These are phyloP conservation scores for Effrenium voratum DNA, from an alignment of 73 alveolate genomes.

Conservation along the genomic window DNA sequence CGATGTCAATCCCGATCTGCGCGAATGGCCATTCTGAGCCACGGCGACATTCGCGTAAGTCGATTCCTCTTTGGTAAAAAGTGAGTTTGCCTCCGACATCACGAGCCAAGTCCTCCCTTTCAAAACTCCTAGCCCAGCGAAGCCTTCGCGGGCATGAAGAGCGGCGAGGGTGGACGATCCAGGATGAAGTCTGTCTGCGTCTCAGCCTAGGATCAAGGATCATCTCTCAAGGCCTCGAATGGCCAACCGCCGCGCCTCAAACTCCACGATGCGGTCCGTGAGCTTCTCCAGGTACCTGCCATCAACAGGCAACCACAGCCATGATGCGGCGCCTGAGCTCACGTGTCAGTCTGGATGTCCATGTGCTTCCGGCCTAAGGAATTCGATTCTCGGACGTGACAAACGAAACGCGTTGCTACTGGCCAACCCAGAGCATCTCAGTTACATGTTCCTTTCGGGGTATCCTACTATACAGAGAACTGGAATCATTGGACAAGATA, in stretches of 20 bases:
- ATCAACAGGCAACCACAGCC: background rate
- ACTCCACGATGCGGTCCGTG: slow-evolving; percentile 95
- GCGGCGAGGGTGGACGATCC: slow-evolving; percentile 98
- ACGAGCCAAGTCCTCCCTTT: background rate
- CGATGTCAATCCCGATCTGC: slow-evolving; percentile 95
- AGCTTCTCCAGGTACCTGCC: slow-evolving; percentile 94
- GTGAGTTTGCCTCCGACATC: background rate
- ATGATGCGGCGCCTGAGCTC: too few species aligned
- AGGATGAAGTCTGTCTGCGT: slow-evolving; percentile 97
- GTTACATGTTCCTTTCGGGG: too few species aligned
- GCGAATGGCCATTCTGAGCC: background rate
- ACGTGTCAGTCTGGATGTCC: slow-evolving; percentile 97
- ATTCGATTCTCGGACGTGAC: too few species aligned
- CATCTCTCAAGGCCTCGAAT: background rate
- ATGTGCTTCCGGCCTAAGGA: slow-evolving; percentile 96
- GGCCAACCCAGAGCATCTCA: too few species aligned
- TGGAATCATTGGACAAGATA: too few species aligned
- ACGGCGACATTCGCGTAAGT: background rate
- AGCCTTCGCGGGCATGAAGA: slow-evolving; percentile 96
- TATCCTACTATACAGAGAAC: too few species aligned
- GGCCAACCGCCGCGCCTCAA: slow-evolving; percentile 90
- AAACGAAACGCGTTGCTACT: too few species aligned
- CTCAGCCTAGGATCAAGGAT: slow-evolving; percentile 95
- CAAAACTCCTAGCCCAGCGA: background rate
- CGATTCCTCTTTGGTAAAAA: background rate